Percentiles rank a stretch among this genome's conserved stretches.
Evolutionary conservation across 768 basidiomycete species (phyloP).

Genomic region (Psilocybe tampanensis): DNA sequence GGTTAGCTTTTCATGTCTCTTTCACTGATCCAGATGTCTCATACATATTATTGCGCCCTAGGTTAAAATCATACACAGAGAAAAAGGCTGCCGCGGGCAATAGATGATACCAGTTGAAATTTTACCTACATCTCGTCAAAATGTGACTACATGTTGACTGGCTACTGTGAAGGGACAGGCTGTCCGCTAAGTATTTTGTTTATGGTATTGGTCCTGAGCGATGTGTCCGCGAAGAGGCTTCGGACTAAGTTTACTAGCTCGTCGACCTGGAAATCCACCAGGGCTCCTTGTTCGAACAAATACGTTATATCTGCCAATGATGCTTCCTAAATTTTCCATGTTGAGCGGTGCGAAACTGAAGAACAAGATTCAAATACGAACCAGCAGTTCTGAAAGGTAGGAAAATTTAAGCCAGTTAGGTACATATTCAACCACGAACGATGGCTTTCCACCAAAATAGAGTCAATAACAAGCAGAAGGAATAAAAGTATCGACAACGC

Average conservation of each 20-base stretch:
- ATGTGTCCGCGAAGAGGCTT: conserved; percentile 88
- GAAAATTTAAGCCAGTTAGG: conserved; percentile 95
- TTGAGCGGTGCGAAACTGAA: not conserved
- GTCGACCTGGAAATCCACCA: conserved; percentile 86
- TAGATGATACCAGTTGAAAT: not conserved
- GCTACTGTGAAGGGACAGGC: conserved; percentile 31
- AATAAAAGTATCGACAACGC: conserved; percentile 15
- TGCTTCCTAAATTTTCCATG: conserved; percentile 61
- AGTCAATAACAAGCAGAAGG: not conserved
- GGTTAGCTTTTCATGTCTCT: conserved; percentile 33
- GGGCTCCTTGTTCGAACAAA: conserved; percentile 86
- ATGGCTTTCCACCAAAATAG: conserved; percentile 50
- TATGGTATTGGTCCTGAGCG: conserved; percentile 78
- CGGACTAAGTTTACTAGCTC: conserved; percentile 82
- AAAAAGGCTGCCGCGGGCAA: conserved; percentile 32
- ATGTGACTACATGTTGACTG: not conserved
- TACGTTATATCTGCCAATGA: conserved; percentile 91
- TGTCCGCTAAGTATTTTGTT: conserved; percentile 71
- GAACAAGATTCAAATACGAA: conserved; percentile 39
- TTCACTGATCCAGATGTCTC: too few species aligned
- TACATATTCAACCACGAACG: conserved; percentile 83
- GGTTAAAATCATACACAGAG: conserved; percentile 46
- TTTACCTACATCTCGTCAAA: not conserved
- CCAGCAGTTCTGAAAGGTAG: conserved; percentile 90
- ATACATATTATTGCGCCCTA: conserved; percentile 11